These are phyloP conservation scores for Tylopilus orsonianus DNA, from an alignment of 1,284 basidiomycete genomes.

Conservation along the genomic window DNA sequence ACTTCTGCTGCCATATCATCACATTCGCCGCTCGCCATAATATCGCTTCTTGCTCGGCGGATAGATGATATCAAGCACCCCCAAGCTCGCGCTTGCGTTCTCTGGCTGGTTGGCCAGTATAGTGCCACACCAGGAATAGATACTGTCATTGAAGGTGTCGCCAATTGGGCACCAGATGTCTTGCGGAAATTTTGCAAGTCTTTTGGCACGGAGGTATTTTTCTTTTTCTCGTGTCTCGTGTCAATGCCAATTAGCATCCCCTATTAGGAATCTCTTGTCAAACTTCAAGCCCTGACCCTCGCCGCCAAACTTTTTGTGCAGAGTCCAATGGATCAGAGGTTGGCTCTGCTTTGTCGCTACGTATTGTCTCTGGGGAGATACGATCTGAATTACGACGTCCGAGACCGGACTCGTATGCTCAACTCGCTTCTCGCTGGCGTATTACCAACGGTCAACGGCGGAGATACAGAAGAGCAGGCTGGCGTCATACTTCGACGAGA, in stretches of 20 bases:
- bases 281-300: slow-evolving; percentile 81
- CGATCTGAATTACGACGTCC: slow-evolving; percentile 83
- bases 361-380: slow-evolving; percentile 85
- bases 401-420: slow-evolving; percentile 84
- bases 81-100: slow-evolving; percentile 78
- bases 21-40: slow-evolving; percentile 62
- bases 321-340: slow-evolving; percentile 51
- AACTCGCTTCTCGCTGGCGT: slow-evolving; percentile 57
- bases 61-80: slow-evolving; percentile 79
- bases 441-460: slow-evolving; percentile 36
- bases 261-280: slow-evolving; percentile 63
- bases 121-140: slow-evolving; percentile 41
- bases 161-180: slow-evolving; percentile 82
- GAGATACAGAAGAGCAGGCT: slow-evolving; percentile 40
- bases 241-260: neutral
- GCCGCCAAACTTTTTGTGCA: slow-evolving; percentile 80
- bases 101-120: slow-evolving; percentile 92
- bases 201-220: slow-evolving; percentile 67
- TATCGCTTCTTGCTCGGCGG: slow-evolving; percentile 69
- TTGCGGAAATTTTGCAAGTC: slow-evolving; percentile 73
- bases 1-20: slow-evolving; percentile 25
- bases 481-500: slow-evolving; percentile 81
- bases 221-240: neutral
- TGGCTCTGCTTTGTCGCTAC: slow-evolving; percentile 64
- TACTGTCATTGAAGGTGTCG: slow-evolving; percentile 49